phyloP scores from a whole-genome alignment of 495 filamentous ascomycete species.

The Talaromyces trachyspermus region DNA sequence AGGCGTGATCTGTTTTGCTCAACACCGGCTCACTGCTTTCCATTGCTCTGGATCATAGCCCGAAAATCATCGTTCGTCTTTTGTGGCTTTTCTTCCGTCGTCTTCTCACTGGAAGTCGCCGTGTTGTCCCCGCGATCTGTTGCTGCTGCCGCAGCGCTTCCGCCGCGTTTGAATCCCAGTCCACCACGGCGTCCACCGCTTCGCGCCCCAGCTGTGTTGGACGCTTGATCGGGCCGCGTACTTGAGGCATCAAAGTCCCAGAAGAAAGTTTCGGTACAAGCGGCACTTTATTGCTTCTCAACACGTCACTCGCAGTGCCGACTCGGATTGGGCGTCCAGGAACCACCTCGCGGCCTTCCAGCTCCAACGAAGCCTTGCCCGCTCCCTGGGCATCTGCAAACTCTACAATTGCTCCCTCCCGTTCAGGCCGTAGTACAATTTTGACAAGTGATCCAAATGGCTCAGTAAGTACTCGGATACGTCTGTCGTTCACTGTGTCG shows the following conservation, averaged over 20 bases:
- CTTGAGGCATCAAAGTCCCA: slow-evolving; percentile 43
- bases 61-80: slow-evolving; percentile 91
- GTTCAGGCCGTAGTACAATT: slow-evolving; percentile 57
- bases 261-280: slow-evolving; percentile 31
- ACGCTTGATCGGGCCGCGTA: slow-evolving; percentile 47
- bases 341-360: slow-evolving; percentile 64
- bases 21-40: slow-evolving; percentile 14
- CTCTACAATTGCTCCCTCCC: slow-evolving; percentile 84
- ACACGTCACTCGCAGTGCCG: slow-evolving; percentile 61
- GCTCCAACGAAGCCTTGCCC: slow-evolving; percentile 65
- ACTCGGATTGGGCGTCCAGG: slow-evolving; percentile 58
- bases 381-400: slow-evolving; percentile 60
- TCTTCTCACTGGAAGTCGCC: slow-evolving; percentile 18
- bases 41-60: slow-evolving; percentile 54
- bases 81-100: slow-evolving; percentile 25
- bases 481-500: slow-evolving; percentile 58
- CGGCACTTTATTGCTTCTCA: slow-evolving; percentile 47
- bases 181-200: slow-evolving; percentile 45
- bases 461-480: slow-evolving; percentile 53
- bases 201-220: slow-evolving; percentile 45
- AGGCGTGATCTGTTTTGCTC: neutral
- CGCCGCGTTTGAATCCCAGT: slow-evolving; percentile 48
- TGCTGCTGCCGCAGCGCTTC: slow-evolving; percentile 29
- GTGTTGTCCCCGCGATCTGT: slow-evolving; percentile 23
- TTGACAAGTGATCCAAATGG: slow-evolving; percentile 48